Conservation (phyloP, 129 eudicot genomes). For the Chrysanthemum seticuspe region DNA sequence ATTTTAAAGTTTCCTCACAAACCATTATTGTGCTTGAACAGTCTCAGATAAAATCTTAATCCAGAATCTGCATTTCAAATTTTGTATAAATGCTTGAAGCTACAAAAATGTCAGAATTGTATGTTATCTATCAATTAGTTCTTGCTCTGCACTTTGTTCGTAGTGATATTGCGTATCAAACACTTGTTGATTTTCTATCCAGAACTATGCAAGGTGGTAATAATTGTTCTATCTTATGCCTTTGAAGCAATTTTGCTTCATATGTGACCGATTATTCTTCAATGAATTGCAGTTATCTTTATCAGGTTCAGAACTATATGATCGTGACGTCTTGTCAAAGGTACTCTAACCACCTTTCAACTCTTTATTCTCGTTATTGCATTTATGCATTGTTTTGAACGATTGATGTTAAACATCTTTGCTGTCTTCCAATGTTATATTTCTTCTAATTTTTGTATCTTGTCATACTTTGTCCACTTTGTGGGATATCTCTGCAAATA, state of each 20-base stretch:
- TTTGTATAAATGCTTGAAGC: neutral
- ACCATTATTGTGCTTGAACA: neutral
- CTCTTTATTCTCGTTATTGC: neutral
- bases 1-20: neutral
- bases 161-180: constrained; percentile 13
- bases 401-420: neutral
- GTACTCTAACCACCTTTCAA: constrained; percentile 38
- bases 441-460: too few species aligned
- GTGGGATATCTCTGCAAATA: neutral
- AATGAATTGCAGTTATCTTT: constrained; percentile 67
- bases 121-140: neutral
- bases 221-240: neutral
- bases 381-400: neutral
- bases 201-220: constrained; percentile 12
- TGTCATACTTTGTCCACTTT: neutral
- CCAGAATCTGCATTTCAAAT: constrained; percentile 5
- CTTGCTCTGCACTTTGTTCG: constrained; percentile 12
- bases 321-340: constrained; percentile 82
- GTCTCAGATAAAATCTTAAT: neutral
- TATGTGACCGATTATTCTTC: constrained; percentile 12
- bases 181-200: neutral
- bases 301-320: constrained; percentile 76
- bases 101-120: neutral
- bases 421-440: neutral
- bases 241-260: constrained; percentile 17